Base-by-base conservation (phyloP, 352 stramenopile species). In the Globisporangium recalcitrans region DNA sequence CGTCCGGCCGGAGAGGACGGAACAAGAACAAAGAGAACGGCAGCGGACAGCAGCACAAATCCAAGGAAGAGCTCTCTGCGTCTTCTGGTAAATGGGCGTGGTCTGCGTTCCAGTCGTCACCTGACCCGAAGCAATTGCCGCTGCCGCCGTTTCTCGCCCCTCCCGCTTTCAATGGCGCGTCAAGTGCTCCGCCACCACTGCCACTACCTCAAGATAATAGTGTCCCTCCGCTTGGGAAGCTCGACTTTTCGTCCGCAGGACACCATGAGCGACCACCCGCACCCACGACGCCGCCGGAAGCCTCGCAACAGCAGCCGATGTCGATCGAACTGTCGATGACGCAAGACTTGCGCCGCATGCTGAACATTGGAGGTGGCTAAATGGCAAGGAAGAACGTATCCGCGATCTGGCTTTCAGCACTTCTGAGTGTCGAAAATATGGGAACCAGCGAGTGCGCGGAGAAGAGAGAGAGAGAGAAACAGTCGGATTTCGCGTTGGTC, bases 71-170 rank as follows among this genome's bases (percentile, higher is more conserved):
- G 47, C 60, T 82, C 6, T 88, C 79, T 40, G 63, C 75, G 0
- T 74, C 70, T 16, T 34, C 47, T 4, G 78, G 80, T 42, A 93
- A 93, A 58, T 93, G 82, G 82, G 84, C 84, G 10, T 93, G 84
- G 84, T 91, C 82, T 52, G 82, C 82, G 29, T 93, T 93, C 60
- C 84, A 93, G 67, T 90, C 81, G 22, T 91, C 84, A 4, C 84
- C 84, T 8, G 84, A 93, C 24, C 84, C 84, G 8, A 75, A 78
- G 63, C 73, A 85, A 47, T 66, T 93, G 9, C 84, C 84, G 40
- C 68, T 93, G 60, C 84, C 84, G n/a, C 80, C 82, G 49, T 93
- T 93, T 52, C 68, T 88, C 21, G 65, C 68, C 1, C 70, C 73
- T 31, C 29, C 40, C 16, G 52, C 61, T n/a, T 24, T 27, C 16